These are phyloP conservation scores for Musa troglodytarum DNA, from an alignment of 176 grass and related monocot species.

Conservation along the genomic window DNA sequence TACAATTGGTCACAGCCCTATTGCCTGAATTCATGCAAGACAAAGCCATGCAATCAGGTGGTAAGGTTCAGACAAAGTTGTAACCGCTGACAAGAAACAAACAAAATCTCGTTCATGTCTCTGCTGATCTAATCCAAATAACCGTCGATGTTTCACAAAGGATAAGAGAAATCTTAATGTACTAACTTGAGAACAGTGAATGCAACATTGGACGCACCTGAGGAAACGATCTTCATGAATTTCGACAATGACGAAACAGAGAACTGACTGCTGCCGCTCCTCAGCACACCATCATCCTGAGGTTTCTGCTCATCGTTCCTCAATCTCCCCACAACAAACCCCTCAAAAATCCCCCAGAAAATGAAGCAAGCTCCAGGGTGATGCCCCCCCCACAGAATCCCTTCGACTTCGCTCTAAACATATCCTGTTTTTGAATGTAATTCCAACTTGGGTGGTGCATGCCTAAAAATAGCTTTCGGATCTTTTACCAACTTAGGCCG, in stretches of 20 bases:
- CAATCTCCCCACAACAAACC: constrained; percentile 31
- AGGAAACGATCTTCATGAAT: constrained; percentile 81
- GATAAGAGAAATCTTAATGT: not conserved
- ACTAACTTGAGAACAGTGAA: constrained; percentile 47
- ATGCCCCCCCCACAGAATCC: too few species aligned
- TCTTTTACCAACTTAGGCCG: too few species aligned
- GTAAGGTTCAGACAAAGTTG: not conserved
- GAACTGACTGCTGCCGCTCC: constrained; percentile 38
- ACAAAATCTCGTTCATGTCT: not conserved
- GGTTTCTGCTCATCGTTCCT: constrained; percentile 53
- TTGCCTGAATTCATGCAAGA: not conserved
- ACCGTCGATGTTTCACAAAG: not conserved
- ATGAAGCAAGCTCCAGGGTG: not conserved
- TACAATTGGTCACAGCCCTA: too few species aligned
- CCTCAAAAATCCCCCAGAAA: not conserved
- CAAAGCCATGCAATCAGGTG: not conserved
- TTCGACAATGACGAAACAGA: constrained; percentile 57
- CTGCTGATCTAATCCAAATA: constrained; percentile 5
- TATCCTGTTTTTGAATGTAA: too few species aligned
- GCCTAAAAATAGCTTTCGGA: too few species aligned
- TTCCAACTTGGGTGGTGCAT: too few species aligned
- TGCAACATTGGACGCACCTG: constrained; percentile 76
- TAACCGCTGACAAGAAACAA: not conserved
- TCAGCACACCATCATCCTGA: constrained; percentile 20
- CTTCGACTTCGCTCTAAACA: too few species aligned